A percentile compares a stretch with the other conserved stretches of the same genome.
These are phyloP conservation scores for Umbelopsis sp. DNA, from an alignment of 192 early-diverging fungal genomes.

Conservation along the genomic window DNA sequence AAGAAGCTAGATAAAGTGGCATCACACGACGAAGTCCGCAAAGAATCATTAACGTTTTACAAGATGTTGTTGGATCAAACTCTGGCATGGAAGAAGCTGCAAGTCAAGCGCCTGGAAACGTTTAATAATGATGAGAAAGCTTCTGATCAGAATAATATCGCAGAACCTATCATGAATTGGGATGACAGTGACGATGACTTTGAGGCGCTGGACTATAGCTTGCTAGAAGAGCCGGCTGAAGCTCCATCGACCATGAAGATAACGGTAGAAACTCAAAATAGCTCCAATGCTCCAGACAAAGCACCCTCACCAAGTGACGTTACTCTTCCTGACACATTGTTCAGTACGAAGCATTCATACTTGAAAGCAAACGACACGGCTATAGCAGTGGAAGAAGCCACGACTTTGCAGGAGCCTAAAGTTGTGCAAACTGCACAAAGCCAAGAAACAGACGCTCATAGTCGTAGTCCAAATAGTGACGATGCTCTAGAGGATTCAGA, in stretches of 20 bases:
- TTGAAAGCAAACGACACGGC: no score
- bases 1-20: constrained; percentile 51
- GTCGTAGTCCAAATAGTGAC: no score
- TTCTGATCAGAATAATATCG: no score
- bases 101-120: background rate
- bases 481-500: no score
- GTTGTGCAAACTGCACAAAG: no score
- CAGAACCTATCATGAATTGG: background rate
- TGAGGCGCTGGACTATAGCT: constrained; percentile 6
- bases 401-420: no score
- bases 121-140: background rate
- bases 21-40: constrained; percentile 35
- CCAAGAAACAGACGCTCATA: no score
- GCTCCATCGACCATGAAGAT: background rate
- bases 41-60: constrained; percentile 45
- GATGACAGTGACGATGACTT: constrained; percentile 11
- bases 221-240: constrained; percentile 2
- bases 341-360: no score
- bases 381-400: no score
- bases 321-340: no score
- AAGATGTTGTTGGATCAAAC: constrained; percentile 39
- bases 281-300: background rate
- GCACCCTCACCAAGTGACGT: no score
- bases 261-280: background rate
- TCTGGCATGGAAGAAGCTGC: constrained; percentile 24